Base-by-base conservation (phyloP, 768 basidiomycete species). In the Russula olivacea region DNA sequence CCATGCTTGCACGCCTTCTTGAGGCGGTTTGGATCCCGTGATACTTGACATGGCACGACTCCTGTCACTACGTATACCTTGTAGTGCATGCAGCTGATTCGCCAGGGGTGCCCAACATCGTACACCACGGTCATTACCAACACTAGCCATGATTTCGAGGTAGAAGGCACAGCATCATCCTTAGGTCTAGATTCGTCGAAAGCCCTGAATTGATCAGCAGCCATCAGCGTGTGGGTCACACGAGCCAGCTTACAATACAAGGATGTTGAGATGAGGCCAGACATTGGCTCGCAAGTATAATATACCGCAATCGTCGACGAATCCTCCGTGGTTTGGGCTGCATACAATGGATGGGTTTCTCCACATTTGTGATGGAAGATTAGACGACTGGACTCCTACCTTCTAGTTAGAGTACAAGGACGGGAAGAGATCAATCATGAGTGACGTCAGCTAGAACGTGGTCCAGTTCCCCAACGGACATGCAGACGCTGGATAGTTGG, bases 371-470 rank as follows among this genome's bases (percentile, higher is more conserved):
- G 47, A 48, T 49, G 58, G 32, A 38, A 55, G 55, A 15, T 17
- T 23, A 21, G 59, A 53, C 5, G 21, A 32, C 54, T n/a, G 58
- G 62, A 4, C 32, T 32, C 28, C 3, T 17, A 11, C 47, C 38
- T 59, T 55, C 63, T 32, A 32, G 47, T 59, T 59, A 40, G 34
- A 50, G 58, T 17, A 63, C 30, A 55, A 59, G 32, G 47, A 38
- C 45, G 48, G 23, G 41, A 12, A 25, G 25, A 38, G 47, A 49
- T n/a, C n/a, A 28, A 48, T 49, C 21, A 25, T 28, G 17, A 58
- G 28, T 64, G 63, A 64, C 63, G 63, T 64, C 63, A 64, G 63
- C 30, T 12, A 55, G 63, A 64, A 64, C 63, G 63, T 59, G 63
- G 54, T 45, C 58, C 48, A 56, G 25, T 55, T 56, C 40, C 14